phyloP scores from a whole-genome alignment of 1,284 basidiomycete species.

The Schizophyllum amplum region DNA sequence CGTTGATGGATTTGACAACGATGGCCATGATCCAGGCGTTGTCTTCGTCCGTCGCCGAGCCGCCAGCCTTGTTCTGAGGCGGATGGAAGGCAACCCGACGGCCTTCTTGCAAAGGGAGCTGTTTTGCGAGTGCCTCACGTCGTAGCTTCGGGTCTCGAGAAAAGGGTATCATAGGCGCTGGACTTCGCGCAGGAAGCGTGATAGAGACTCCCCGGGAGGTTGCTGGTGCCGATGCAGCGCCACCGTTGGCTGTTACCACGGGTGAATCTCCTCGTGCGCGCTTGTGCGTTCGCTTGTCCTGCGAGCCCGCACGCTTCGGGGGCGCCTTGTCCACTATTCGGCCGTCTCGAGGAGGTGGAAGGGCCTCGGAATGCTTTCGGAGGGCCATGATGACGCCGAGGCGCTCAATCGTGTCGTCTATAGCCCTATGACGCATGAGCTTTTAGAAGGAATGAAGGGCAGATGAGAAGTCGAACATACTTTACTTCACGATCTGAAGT shows the following conservation, averaged over 20 bases:
- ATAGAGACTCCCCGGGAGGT: slow-evolving; percentile 38
- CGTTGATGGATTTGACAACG: slow-evolving; percentile 58
- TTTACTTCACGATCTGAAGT: slow-evolving; percentile 54
- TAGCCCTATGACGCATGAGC: slow-evolving; percentile 36
- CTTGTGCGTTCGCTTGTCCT: slow-evolving; percentile 62
- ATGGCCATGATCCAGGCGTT: slow-evolving; percentile 78
- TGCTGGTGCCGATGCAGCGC: slow-evolving; percentile 30
- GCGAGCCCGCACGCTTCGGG: neutral
- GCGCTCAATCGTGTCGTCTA: slow-evolving; percentile 63
- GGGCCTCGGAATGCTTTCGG: slow-evolving; percentile 27
- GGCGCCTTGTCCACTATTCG: neutral
- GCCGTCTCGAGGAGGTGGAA: slow-evolving; percentile 1
- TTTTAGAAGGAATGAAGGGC: slow-evolving; percentile 1
- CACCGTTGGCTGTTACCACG: slow-evolving; percentile 28
- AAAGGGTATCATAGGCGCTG: slow-evolving; percentile 41
- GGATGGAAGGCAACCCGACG: slow-evolving; percentile 76
- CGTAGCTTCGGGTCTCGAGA: slow-evolving; percentile 61
- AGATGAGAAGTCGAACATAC: slow-evolving; percentile 30
- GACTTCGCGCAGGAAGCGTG: slow-evolving; percentile 48
- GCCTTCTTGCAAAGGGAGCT: slow-evolving; percentile 59
- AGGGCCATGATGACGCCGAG: slow-evolving; percentile 62
- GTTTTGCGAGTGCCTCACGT: slow-evolving; percentile 49
- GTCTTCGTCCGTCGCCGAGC: slow-evolving; percentile 38
- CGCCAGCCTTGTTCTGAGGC: slow-evolving; percentile 39
- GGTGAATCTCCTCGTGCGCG: slow-evolving; percentile 66